These are phyloP conservation scores for Agrostemma githago DNA, from an alignment of 148 eudicot genomes.

Conservation along the genomic window DNA sequence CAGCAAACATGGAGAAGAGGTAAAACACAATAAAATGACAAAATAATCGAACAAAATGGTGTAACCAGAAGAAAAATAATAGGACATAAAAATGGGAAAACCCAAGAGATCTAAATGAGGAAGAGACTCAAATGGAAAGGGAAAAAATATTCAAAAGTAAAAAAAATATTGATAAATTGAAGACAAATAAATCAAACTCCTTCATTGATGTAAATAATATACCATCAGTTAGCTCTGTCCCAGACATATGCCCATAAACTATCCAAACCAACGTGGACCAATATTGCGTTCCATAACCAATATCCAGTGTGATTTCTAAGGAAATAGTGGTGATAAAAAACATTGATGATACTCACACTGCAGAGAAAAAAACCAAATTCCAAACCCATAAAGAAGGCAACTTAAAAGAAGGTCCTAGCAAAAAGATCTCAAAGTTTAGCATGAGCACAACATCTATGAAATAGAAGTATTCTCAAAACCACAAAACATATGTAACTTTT, in stretches of 20 bases:
- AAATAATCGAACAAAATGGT: not conserved
- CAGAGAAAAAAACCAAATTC: not conserved
- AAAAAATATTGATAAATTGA: too few relatives aligned
- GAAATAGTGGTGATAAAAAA: not conserved
- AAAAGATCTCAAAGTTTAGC: not conserved
- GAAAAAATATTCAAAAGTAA: not conserved
- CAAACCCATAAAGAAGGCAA: not conserved
- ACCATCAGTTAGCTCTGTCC: not conserved
- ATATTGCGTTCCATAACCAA: not conserved
- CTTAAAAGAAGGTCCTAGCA: not conserved
- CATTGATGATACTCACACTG: not conserved
- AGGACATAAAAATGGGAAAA: not conserved
- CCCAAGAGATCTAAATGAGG: not conserved
- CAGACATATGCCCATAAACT: not conserved
- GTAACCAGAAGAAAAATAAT: not conserved
- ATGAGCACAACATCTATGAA: not conserved
- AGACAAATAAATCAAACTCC: not conserved
- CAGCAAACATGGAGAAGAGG: not conserved
- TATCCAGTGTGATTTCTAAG: not conserved
- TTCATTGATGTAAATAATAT: not conserved
- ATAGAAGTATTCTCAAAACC: not conserved
- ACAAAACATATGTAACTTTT: not conserved
- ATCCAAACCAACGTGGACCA: not conserved
- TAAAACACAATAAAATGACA: not conserved
- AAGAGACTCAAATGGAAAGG: not conserved